Conservation (phyloP, 208 protist species). For the Acanthamoeba sp. region DNA sequence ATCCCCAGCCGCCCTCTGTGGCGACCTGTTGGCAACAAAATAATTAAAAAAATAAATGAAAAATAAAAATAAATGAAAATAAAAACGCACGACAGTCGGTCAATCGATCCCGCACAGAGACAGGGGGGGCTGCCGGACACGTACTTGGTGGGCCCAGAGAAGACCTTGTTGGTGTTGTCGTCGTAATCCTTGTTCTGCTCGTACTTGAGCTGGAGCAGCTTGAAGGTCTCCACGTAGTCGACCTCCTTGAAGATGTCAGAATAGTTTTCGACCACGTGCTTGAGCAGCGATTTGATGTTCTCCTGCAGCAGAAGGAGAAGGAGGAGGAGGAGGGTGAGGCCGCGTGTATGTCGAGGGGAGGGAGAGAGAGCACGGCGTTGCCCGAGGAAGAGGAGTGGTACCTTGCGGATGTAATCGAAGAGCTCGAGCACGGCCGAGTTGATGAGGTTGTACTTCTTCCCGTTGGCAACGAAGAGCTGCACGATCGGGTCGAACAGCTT, state of each 20-base stretch:
- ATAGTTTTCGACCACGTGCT: conserved; percentile 76
- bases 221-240: conserved; percentile 81
- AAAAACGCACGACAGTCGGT: not conserved
- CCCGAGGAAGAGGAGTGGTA: not conserved
- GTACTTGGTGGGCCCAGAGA: conserved; percentile 37
- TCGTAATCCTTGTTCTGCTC: conserved; percentile 82
- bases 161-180: conserved; percentile 24
- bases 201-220: conserved; percentile 78
- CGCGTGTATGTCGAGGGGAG: too few species aligned
- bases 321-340: too few species aligned
- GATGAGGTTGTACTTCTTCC: conserved; percentile 87
- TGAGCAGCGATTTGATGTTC: conserved; percentile 82
- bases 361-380: too few species aligned
- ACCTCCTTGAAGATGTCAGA: conserved; percentile 75
- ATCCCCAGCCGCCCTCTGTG: conserved; percentile 14
- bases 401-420: conserved; percentile 85
- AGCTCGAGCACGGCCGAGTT: conserved; percentile 89
- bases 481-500: conserved; percentile 85
- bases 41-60: not conserved
- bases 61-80: not conserved
- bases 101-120: too few species aligned
- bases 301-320: conserved; percentile 18
- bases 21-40: conserved; percentile 36
- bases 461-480: conserved; percentile 83
- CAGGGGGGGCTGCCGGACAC: too few species aligned